Percentiles rank a stretch among this genome's conserved stretches.
Conservation (phyloP, 2,329 filamentous ascomycete genomes). For the Pyricularia grisea region DNA sequence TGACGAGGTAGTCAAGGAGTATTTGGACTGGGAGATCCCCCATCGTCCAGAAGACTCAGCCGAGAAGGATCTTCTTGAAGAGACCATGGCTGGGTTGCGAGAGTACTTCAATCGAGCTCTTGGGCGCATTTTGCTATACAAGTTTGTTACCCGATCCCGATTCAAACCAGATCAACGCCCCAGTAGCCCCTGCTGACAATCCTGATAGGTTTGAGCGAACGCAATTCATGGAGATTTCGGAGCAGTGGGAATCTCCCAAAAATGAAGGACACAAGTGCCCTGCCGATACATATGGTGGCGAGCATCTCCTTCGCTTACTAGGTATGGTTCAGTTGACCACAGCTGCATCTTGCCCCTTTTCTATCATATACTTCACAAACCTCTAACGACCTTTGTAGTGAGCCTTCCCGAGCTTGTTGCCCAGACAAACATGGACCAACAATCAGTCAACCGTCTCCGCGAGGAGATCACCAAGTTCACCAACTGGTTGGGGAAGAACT, state of each 20-base stretch:
- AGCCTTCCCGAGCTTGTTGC: slow-evolving; percentile 87
- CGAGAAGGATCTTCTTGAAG: slow-evolving; percentile 78
- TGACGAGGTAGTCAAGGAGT: slow-evolving; percentile 70
- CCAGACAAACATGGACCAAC: slow-evolving; percentile 95
- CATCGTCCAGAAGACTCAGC: slow-evolving; percentile 57
- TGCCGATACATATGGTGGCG: slow-evolving; percentile 81
- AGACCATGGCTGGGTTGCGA: slow-evolving; percentile 75
- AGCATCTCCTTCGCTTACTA: slow-evolving; percentile 82
- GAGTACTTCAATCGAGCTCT: slow-evolving; percentile 93
- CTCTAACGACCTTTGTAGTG: slow-evolving; percentile 39
- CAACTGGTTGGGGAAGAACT: slow-evolving; percentile 72
- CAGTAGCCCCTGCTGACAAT: neutral
- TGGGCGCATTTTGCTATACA: slow-evolving; percentile 80
- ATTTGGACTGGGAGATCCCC: slow-evolving; percentile 59
- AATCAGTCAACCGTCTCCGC: slow-evolving; percentile 77
- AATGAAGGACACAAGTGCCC: slow-evolving; percentile 59
- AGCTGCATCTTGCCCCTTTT: neutral
- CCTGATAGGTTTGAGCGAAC: slow-evolving; percentile 70
- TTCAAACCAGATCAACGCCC: neutral
- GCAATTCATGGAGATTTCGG: slow-evolving; percentile 73
- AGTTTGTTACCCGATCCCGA: slow-evolving; percentile 28
- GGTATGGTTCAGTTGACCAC: slow-evolving; percentile 48
- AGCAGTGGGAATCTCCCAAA: slow-evolving; percentile 54
- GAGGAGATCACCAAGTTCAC: slow-evolving; percentile 85
- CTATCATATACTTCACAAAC: neutral